Conservation (phyloP, 2,329 filamentous ascomycete genomes). For the Xylariaceae sp. region DNA sequence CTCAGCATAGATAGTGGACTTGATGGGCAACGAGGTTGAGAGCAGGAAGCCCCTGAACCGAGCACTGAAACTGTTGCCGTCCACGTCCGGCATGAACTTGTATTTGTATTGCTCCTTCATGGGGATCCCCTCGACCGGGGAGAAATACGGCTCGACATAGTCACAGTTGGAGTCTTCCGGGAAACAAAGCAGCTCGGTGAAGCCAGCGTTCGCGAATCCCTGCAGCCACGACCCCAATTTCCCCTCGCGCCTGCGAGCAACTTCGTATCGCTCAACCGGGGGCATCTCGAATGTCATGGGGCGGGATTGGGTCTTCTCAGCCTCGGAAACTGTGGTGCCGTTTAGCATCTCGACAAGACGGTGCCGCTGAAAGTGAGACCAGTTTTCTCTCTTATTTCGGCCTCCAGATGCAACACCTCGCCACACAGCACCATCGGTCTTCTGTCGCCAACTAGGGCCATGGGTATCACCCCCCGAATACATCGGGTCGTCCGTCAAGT, state of each 20-base stretch:
- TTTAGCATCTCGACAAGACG: constrained; percentile 68
- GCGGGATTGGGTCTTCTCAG: constrained; percentile 40
- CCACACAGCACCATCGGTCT: constrained; percentile 56
- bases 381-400: constrained; percentile 48
- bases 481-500: constrained; percentile 53
- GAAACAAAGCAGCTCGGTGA: constrained; percentile 32
- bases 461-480: constrained; percentile 55
- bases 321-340: constrained; percentile 48
- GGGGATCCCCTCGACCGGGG: constrained; percentile 22
- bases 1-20: constrained; percentile 58
- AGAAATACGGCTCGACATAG: constrained; percentile 27
- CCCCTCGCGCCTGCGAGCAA: constrained; percentile 29
- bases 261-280: constrained; percentile 39
- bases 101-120: constrained; percentile 38
- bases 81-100: constrained; percentile 58
- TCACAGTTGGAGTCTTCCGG: constrained; percentile 27
- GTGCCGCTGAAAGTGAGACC: constrained; percentile 67
- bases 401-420: constrained; percentile 63
- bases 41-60: constrained; percentile 50
- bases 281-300: constrained; percentile 50
- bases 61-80: constrained; percentile 52
- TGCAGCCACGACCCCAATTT: constrained; percentile 29
- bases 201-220: constrained; percentile 28
- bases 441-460: constrained; percentile 56
- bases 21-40: constrained; percentile 55